phyloP scores from a whole-genome alignment of 495 filamentous ascomycete species.

The Hyaloscypha finlandica region DNA sequence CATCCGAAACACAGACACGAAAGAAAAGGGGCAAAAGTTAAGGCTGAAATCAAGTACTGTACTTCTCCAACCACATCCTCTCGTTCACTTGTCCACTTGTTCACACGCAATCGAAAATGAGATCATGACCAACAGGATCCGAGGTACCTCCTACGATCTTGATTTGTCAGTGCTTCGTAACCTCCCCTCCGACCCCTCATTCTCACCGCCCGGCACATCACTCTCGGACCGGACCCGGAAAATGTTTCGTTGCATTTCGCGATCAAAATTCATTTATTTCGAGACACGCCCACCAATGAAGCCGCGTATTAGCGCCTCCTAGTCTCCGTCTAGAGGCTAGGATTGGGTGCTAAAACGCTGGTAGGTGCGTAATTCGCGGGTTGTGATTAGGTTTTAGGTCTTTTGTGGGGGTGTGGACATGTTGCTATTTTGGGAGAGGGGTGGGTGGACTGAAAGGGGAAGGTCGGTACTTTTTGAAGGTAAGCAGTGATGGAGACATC shows the following conservation, averaged over 20 bases:
- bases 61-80: too few species aligned
- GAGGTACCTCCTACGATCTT: too few species aligned
- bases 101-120: too few species aligned
- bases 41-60: too few species aligned
- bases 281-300: background rate
- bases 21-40: too few species aligned
- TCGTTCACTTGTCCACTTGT: too few species aligned
- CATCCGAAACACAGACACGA: too few species aligned
- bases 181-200: background rate
- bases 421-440: background rate
- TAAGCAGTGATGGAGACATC: background rate
- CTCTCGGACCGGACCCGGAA: background rate
- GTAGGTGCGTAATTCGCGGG: background rate
- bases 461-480: background rate
- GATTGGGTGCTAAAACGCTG: background rate
- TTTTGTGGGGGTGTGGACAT: background rate
- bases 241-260: background rate
- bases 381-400: background rate
- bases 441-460: background rate
- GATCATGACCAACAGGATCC: too few species aligned
- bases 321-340: background rate
- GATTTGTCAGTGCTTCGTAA: background rate
- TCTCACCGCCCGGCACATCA: too few species aligned
- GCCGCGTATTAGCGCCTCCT: background rate
- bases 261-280: background rate